These are phyloP conservation scores for Neoboletus brunneissimus DNA, from an alignment of 768 basidiomycete genomes.

Conservation along the genomic window DNA sequence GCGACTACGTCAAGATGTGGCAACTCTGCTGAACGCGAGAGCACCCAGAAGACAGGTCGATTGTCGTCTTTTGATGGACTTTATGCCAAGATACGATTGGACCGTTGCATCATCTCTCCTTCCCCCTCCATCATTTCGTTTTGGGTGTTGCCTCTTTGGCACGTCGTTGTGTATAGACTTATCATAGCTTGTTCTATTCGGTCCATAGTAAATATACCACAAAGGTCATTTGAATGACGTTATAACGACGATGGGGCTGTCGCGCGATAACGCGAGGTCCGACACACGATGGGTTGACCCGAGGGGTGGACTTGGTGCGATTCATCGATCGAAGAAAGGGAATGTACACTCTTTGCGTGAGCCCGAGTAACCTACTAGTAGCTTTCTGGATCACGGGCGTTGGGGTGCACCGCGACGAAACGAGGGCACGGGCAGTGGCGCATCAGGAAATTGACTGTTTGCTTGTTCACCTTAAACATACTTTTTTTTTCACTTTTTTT, in stretches of 20 bases:
- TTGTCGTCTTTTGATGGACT: background rate
- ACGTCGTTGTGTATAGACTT: background rate
- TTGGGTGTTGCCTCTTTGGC: background rate
- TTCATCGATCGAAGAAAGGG: no score
- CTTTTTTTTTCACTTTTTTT: no score
- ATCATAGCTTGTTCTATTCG: background rate
- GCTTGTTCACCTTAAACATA: no score
- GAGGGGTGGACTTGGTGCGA: no score
- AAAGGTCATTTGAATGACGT: background rate
- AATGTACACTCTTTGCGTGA: no score
- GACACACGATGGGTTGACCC: no score
- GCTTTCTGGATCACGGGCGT: no score
- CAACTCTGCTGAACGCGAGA: conserved; percentile 13
- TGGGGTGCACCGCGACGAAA: no score
- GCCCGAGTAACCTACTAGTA: no score
- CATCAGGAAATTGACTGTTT: no score
- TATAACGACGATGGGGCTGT: no score
- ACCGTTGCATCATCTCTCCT: background rate
- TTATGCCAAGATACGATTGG: background rate
- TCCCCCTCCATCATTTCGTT: background rate
- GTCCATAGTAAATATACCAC: background rate
- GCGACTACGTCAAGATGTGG: conserved; percentile 26
- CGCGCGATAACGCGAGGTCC: background rate
- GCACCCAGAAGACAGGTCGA: background rate
- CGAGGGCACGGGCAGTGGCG: no score